These are phyloP conservation scores for Claviceps africana DNA, from an alignment of 2,329 filamentous ascomycete species.

Conservation along the genomic window DNA sequence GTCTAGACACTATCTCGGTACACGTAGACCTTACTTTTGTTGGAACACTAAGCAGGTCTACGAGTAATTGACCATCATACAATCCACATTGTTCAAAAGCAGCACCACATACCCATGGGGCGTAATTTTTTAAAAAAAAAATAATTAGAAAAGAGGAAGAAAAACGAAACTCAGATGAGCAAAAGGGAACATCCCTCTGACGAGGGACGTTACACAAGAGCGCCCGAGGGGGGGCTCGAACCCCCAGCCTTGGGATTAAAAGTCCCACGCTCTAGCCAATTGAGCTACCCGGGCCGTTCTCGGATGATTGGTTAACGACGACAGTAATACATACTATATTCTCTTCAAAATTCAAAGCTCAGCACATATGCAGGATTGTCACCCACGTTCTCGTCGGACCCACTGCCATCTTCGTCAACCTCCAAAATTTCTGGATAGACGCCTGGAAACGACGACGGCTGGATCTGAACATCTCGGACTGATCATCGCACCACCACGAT, in stretches of 20 bases:
- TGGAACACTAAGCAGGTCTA: too few species aligned
- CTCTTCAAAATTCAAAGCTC: too few species aligned
- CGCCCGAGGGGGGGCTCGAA: slow-evolving; percentile 21
- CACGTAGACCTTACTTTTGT: too few species aligned
- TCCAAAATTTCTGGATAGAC: slow-evolving; percentile 7
- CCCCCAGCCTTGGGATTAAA: slow-evolving; percentile 21
- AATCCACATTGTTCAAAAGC: too few species aligned
- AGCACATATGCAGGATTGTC: background rate
- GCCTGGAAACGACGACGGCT: background rate
- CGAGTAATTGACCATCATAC: too few species aligned
- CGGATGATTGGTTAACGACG: background rate
- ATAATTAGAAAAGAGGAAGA: background rate
- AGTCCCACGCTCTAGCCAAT: slow-evolving; percentile 22
- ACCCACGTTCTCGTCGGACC: background rate
- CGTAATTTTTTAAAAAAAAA: background rate
- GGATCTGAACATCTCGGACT: background rate
- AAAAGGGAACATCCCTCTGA: background rate
- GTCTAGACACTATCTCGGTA: too few species aligned
- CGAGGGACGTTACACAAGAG: background rate
- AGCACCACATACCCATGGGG: too few species aligned
- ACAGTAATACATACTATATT: background rate
- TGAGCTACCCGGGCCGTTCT: slow-evolving; percentile 17
- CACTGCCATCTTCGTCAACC: background rate
- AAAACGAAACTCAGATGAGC: background rate
- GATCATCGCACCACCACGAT: background rate